Evolutionary conservation across 768 basidiomycete species (phyloP).

Genomic region (Crepidotus variabilis): DNA sequence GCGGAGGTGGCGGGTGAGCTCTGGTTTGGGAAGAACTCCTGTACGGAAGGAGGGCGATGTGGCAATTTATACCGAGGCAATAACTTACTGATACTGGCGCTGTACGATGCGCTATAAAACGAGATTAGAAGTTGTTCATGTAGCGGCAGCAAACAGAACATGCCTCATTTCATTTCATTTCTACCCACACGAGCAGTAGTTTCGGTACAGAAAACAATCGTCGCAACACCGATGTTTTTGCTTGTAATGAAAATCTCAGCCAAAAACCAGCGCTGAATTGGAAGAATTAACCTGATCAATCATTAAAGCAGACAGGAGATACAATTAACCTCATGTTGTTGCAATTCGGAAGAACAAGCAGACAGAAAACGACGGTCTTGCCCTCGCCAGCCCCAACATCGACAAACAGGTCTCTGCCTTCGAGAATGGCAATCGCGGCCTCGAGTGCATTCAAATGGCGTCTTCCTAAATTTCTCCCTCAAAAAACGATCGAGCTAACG

Average conservation of each 20-base stretch:
- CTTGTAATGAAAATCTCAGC: too few relatives aligned
- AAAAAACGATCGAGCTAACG: too few relatives aligned
- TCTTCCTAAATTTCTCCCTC: too few relatives aligned
- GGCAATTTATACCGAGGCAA: slow-evolving; percentile 9
- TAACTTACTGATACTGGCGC: neutral
- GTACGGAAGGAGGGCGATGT: slow-evolving; percentile 10
- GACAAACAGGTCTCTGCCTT: slow-evolving; percentile 17
- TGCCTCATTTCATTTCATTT: too few relatives aligned
- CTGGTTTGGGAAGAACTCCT: slow-evolving; percentile 6
- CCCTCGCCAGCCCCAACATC: slow-evolving; percentile 17
- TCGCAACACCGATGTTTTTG: too few relatives aligned
- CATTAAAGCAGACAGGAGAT: slow-evolving; percentile 20
- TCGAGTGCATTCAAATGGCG: slow-evolving; percentile 6
- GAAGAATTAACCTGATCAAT: slow-evolving; percentile 14
- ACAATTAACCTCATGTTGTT: slow-evolving; percentile 12
- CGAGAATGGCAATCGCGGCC: slow-evolving; percentile 12
- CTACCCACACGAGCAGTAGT: too few relatives aligned
- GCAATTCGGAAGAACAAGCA: slow-evolving; percentile 12
- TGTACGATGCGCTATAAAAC: too few relatives aligned
- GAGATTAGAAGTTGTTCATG: too few relatives aligned
- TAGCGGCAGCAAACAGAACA: too few relatives aligned
- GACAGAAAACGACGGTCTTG: slow-evolving; percentile 11
- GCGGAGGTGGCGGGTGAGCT: slow-evolving; percentile 8
- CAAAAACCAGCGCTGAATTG: too few relatives aligned
- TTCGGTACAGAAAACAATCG: too few relatives aligned